Evolutionary conservation across 768 basidiomycete genomes (phyloP).

Genomic region (Leccinum disarticulatum): DNA sequence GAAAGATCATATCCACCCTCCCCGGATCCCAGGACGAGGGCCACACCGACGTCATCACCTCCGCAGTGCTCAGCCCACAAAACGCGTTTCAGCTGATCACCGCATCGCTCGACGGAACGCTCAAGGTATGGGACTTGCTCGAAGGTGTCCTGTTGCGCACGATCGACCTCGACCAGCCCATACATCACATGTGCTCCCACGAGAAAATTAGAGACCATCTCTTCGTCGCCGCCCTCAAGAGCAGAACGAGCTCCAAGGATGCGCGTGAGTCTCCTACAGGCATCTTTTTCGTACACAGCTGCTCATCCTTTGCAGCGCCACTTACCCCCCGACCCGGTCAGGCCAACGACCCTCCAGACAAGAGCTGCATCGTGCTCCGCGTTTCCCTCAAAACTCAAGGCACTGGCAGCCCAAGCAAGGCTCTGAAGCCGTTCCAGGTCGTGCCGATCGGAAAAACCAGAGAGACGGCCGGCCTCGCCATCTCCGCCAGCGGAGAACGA

Average conservation of each 20-base stretch:
- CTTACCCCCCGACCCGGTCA: not conserved
- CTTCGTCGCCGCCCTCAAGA: slow-evolving; percentile 64
- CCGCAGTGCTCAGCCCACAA: slow-evolving; percentile 73
- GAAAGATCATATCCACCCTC: slow-evolving; percentile 82
- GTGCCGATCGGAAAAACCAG: slow-evolving; percentile 66
- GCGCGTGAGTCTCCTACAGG: slow-evolving; percentile 13
- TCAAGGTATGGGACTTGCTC: slow-evolving; percentile 93
- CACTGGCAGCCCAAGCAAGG: slow-evolving; percentile 41
- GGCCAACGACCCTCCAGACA: slow-evolving; percentile 37
- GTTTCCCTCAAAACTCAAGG: slow-evolving; percentile 52
- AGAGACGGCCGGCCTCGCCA: slow-evolving; percentile 57
- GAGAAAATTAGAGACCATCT: slow-evolving; percentile 64
- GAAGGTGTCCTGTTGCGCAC: slow-evolving; percentile 79
- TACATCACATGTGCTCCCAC: slow-evolving; percentile 72
- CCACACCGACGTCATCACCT: slow-evolving; percentile 60
- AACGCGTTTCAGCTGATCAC: slow-evolving; percentile 91
- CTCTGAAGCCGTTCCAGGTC: slow-evolving; percentile 49
- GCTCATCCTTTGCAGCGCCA: slow-evolving; percentile 15
- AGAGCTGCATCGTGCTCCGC: slow-evolving; percentile 50
- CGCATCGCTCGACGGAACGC: slow-evolving; percentile 75
- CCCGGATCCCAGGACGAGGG: slow-evolving; percentile 47
- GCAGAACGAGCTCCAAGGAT: slow-evolving; percentile 43
- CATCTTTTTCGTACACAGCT: not conserved
- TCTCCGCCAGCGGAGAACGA: slow-evolving; percentile 78
- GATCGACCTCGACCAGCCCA: slow-evolving; percentile 65